These are phyloP conservation scores for Amauroascus verrucosus DNA, from an alignment of 2,329 filamentous ascomycete genomes.

Conservation along the genomic window DNA sequence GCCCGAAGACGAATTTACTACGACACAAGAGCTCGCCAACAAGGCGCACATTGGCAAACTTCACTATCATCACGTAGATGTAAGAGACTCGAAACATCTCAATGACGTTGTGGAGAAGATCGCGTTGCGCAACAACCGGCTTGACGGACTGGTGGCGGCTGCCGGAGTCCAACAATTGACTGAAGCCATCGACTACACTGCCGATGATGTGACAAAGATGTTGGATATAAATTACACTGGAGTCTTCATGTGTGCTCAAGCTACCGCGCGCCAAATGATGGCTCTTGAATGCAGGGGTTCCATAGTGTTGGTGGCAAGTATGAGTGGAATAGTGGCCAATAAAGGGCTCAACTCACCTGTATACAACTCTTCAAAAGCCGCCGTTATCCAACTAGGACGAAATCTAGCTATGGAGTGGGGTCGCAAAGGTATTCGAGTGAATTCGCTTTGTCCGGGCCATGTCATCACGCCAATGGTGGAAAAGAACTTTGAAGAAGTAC, in stretches of 20 bases:
- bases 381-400: constrained; percentile 43
- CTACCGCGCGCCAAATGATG: constrained; percentile 31
- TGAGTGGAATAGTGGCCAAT: constrained; percentile 43
- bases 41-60: constrained; percentile 30
- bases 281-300: constrained; percentile 26
- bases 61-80: constrained; percentile 40
- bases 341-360: constrained; percentile 36
- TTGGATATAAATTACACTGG: constrained; percentile 43
- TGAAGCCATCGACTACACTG: constrained; percentile 33
- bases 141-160: constrained; percentile 36
- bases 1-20: constrained; percentile 37
- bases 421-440: constrained; percentile 43
- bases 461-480: constrained; percentile 66
- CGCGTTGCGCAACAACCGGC: constrained; percentile 17
- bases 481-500: constrained; percentile 59
- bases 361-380: constrained; percentile 48
- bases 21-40: constrained; percentile 25
- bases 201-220: constrained; percentile 35
- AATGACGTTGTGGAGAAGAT: constrained; percentile 17
- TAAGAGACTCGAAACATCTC: constrained; percentile 33
- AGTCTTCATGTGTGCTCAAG: constrained; percentile 40
- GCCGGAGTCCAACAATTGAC: constrained; percentile 37
- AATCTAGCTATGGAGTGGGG: constrained; percentile 47
- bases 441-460: constrained; percentile 45
- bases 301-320: constrained; percentile 43